phyloP scores from a whole-genome alignment of 805 yeast species.

The Teunomyces tritomae region DNA sequence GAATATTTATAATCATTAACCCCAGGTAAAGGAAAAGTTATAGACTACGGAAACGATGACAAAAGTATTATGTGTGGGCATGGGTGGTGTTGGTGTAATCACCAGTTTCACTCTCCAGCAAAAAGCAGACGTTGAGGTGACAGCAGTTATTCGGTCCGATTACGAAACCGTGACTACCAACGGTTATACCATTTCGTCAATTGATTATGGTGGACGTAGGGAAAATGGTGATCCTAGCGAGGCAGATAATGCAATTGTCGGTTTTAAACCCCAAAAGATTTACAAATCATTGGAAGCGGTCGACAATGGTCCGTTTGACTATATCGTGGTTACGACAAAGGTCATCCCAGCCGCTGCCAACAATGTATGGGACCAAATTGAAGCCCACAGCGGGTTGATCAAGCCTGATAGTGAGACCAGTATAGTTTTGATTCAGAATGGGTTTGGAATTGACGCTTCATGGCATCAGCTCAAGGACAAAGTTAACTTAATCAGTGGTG shows the following conservation, averaged over 20 bases:
- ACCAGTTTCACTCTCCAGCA: conserved; percentile 52
- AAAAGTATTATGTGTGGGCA: conserved; percentile 68
- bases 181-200: conserved; percentile 31
- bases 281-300: conserved; percentile 25
- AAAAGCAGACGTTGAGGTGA: conserved; percentile 23
- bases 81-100: conserved; percentile 86
- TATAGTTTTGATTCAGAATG: conserved; percentile 26
- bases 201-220: conserved; percentile 25
- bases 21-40: neutral
- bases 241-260: conserved; percentile 14
- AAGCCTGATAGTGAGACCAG: conserved; percentile 11
- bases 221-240: conserved; percentile 14
- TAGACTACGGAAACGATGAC: conserved; percentile 1
- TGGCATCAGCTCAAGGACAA: conserved; percentile 16
- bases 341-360: conserved; percentile 24
- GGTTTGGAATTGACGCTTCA: conserved; percentile 22
- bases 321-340: conserved; percentile 33
- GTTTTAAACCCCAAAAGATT: conserved; percentile 24
- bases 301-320: conserved; percentile 29
- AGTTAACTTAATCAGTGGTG: conserved; percentile 28
- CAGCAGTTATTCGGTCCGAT: conserved; percentile 33
- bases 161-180: conserved; percentile 22
- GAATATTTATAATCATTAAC: neutral
- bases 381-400: conserved; percentile 12
- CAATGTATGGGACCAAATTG: conserved; percentile 24